phyloP scores from a whole-genome alignment of 1,139 yeast genomes.

The Lodderomyces oxycetoniae region DNA sequence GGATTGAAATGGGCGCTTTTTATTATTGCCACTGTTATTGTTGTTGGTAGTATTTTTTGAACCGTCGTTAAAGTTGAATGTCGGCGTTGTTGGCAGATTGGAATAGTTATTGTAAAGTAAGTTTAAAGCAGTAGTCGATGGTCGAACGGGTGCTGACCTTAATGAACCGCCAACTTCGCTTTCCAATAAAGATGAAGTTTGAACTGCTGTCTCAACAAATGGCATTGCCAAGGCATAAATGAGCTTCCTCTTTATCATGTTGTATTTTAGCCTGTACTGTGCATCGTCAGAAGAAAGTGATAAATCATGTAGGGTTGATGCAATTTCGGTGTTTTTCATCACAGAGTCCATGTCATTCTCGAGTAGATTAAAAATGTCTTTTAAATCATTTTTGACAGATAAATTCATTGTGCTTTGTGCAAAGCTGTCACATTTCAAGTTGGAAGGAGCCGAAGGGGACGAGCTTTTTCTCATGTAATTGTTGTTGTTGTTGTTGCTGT shows the following conservation, averaged over 20 bases:
- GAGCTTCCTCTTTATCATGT: constrained; percentile 47
- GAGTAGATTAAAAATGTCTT: constrained; percentile 41
- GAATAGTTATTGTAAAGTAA: constrained; percentile 16
- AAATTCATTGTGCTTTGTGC: not conserved
- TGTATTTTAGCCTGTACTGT: constrained; percentile 28
- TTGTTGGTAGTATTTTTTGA: constrained; percentile 3
- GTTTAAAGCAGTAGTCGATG: constrained; percentile 29
- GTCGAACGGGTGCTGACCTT: constrained; percentile 15
- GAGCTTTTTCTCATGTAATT: constrained; percentile 3
- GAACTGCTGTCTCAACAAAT: constrained; percentile 53
- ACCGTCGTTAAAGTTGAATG: not conserved
- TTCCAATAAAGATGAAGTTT: constrained; percentile 37
- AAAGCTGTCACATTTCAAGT: constrained; percentile 2
- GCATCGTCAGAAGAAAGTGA: constrained; percentile 38
- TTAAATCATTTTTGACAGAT: constrained; percentile 28
- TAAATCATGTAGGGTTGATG: constrained; percentile 53
- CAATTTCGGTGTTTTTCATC: constrained; percentile 35
- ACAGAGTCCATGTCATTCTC: constrained; percentile 32
- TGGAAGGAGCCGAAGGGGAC: constrained; percentile 4
- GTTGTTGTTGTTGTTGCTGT: constrained; percentile 13
- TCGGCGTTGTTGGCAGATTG: constrained; percentile 1
- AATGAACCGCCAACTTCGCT: constrained; percentile 10
- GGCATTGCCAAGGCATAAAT: constrained; percentile 73
- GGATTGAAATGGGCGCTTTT: constrained; percentile 51
- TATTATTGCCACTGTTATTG: constrained; percentile 9